Evolutionary conservation across 768 basidiomycete species (phyloP).

Genomic region (Pleurotus pulmonarius): DNA sequence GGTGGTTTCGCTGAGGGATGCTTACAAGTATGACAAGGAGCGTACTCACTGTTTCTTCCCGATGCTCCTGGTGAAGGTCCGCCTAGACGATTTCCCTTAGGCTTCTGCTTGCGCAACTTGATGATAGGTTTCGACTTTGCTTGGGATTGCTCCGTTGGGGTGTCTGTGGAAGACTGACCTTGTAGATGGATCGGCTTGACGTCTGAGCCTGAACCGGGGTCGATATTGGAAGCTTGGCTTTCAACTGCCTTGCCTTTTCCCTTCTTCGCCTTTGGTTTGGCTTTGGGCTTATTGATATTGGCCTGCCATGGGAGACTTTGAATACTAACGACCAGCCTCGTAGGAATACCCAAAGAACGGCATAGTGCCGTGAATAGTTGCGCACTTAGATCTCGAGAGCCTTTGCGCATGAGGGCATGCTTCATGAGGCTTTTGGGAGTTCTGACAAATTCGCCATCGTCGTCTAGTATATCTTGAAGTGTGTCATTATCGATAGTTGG

Average conservation of each 20-base stretch:
- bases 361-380: conserved; percentile 91
- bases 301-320: conserved; percentile 93
- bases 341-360: conserved; percentile 80
- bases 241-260: conserved; percentile 43
- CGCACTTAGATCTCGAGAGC: conserved; percentile 82
- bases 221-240: background rate
- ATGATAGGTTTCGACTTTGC: conserved; percentile 52
- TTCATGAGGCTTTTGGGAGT: conserved; percentile 90
- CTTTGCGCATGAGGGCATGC: conserved; percentile 75
- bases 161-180: conserved; percentile 32
- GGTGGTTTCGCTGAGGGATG: background rate
- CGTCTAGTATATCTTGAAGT: conserved; percentile 13
- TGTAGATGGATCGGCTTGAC: background rate
- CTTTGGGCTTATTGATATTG: conserved; percentile 53
- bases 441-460: conserved; percentile 66
- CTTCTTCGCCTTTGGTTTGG: conserved; percentile 39
- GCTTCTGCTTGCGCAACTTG: conserved; percentile 54
- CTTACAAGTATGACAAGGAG: background rate
- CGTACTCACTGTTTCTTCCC: conserved; percentile 17
- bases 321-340: conserved; percentile 83
- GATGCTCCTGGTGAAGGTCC: conserved; percentile 17
- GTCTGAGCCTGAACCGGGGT: background rate
- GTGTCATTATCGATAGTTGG: conserved; percentile 10
- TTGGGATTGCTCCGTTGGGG: conserved; percentile 34
- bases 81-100: conserved; percentile 43